phyloP scores from a whole-genome alignment of 129 eudicot genomes.

The Glebionis coronaria region DNA sequence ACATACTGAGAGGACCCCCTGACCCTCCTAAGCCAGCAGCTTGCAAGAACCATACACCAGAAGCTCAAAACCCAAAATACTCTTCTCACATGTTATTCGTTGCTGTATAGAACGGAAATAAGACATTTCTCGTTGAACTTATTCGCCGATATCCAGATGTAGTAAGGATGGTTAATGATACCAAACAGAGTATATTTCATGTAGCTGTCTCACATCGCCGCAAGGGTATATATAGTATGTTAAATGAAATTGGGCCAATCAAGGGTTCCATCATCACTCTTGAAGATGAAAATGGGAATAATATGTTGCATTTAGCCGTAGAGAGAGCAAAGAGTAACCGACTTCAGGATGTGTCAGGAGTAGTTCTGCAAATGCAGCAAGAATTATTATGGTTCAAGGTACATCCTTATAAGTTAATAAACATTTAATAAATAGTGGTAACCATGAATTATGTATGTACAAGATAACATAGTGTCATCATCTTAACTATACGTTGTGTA shows the following conservation, averaged over 20 bases:
- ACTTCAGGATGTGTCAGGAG: slow-evolving; percentile 25
- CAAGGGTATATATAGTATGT: slow-evolving; percentile 11
- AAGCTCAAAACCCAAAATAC: background rate
- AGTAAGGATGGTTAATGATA: slow-evolving; percentile 20
- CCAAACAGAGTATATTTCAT: slow-evolving; percentile 9
- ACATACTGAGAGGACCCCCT: background rate
- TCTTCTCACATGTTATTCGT: background rate
- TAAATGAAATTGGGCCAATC: slow-evolving; percentile 20
- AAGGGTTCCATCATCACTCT: slow-evolving; percentile 7
- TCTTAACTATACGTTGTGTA: background rate
- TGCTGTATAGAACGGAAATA: slow-evolving; percentile 26
- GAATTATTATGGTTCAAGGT: slow-evolving; percentile 17
- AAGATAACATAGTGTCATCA: background rate
- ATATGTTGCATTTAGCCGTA: background rate
- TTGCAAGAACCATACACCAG: background rate
- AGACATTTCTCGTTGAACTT: slow-evolving; percentile 14
- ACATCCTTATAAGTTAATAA: background rate
- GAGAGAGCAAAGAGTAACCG: slow-evolving; percentile 17
- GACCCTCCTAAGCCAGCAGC: background rate
- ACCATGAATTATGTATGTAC: background rate
- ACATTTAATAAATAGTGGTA: too few relatives aligned
- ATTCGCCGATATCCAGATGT: slow-evolving; percentile 17
- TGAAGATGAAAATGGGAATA: slow-evolving; percentile 14
- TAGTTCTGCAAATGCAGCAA: slow-evolving; percentile 10
- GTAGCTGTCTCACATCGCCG: slow-evolving; percentile 1